These are phyloP conservation scores for Cryptococcus sp. DNA, from an alignment of 1,284 basidiomycete species.

Conservation along the genomic window DNA sequence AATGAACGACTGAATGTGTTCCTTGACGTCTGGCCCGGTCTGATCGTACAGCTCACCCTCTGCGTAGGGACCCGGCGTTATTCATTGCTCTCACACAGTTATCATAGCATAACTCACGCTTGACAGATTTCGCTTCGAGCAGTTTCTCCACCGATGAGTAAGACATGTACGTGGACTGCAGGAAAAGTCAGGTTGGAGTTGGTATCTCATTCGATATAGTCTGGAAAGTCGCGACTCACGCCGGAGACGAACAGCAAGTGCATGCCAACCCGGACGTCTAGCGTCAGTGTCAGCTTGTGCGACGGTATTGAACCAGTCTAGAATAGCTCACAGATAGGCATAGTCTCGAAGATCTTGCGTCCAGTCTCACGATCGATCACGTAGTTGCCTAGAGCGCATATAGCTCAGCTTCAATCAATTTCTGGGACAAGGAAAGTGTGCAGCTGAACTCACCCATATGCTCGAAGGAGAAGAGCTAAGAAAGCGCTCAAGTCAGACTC, in stretches of 20 bases:
- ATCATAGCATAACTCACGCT: conserved; percentile 52
- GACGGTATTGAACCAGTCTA: background rate
- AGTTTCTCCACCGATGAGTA: conserved; percentile 62
- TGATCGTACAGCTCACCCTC: conserved; percentile 55
- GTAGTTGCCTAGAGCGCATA: conserved; percentile 60
- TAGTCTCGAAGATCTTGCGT: conserved; percentile 71
- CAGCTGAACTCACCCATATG: conserved; percentile 43
- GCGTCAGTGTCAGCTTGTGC: background rate
- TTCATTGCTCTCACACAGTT: background rate
- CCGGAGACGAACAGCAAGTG: conserved; percentile 67
- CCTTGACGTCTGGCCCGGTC: conserved; percentile 47
- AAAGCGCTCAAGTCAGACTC: conserved; percentile 1
- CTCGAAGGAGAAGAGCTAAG: conserved; percentile 48
- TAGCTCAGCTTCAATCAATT: background rate
- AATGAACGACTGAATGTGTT: conserved; percentile 71
- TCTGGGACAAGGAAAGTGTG: background rate
- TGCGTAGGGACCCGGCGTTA: conserved; percentile 14
- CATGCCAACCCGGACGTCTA: conserved; percentile 62
- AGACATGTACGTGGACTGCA: conserved; percentile 61
- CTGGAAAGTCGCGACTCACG: conserved; percentile 16
- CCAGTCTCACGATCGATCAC: conserved; percentile 64
- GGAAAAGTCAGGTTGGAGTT: conserved; percentile 16
- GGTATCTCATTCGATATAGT: background rate
- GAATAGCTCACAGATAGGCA: conserved; percentile 69
- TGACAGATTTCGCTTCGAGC: conserved; percentile 67